These are phyloP conservation scores for Claviceps purpurea DNA, from an alignment of 2,329 filamentous ascomycete species.

Conservation along the genomic window DNA sequence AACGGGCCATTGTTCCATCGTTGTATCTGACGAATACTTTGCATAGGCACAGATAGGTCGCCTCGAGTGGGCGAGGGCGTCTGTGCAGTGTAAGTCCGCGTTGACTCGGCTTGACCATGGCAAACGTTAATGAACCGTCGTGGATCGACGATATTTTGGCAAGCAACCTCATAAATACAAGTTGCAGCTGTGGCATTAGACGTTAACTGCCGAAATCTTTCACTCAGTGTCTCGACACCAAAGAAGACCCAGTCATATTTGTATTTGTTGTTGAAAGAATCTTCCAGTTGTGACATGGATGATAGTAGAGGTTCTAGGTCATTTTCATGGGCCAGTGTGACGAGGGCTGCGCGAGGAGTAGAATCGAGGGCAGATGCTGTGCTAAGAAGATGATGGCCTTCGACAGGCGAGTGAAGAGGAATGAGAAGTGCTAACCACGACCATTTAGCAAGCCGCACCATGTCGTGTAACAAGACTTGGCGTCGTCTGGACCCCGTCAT, in stretches of 20 bases:
- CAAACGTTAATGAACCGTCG: background rate
- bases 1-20: slow-evolving; percentile 77
- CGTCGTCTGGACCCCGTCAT: slow-evolving; percentile 4
- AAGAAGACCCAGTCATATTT: slow-evolving; percentile 85
- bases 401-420: slow-evolving; percentile 4
- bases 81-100: background rate
- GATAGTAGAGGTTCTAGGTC: slow-evolving; percentile 19
- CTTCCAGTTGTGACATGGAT: slow-evolving; percentile 41
- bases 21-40: slow-evolving; percentile 60
- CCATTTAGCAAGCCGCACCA: slow-evolving; percentile 4
- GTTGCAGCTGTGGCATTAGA: slow-evolving; percentile 56
- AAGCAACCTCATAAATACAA: slow-evolving; percentile 59
- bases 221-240: slow-evolving; percentile 65
- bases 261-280: slow-evolving; percentile 62
- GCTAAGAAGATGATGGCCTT: slow-evolving; percentile 9
- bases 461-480: background rate
- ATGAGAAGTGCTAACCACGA: slow-evolving; percentile 4
- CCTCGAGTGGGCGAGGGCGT: slow-evolving; percentile 2
- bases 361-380: slow-evolving; percentile 10
- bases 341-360: slow-evolving; percentile 18
- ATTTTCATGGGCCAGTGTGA: slow-evolving; percentile 18
- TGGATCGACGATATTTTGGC: slow-evolving; percentile 58
- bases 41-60: slow-evolving; percentile 44
- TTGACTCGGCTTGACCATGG: background rate
- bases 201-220: slow-evolving; percentile 60